Evolutionary conservation across 768 basidiomycete species (phyloP), one percentile per base, ranked within the genome.

Genomic region (Phaeotremella skinneri): DNA sequence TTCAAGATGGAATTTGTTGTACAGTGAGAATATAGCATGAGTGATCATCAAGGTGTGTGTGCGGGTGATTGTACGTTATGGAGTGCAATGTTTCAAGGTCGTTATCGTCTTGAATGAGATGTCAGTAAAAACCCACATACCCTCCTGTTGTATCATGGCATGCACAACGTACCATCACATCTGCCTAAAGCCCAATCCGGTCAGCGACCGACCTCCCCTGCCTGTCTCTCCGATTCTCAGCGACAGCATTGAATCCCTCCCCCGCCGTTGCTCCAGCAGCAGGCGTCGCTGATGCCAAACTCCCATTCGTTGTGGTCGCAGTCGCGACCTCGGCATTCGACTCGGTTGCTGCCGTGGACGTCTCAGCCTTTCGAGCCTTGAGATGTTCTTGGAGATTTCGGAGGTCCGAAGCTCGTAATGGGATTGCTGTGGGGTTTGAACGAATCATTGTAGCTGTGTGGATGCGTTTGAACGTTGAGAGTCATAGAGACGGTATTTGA

Each of bases 401-500:
- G 49, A 73, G 51, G 48, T 73, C 71, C 17, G 64, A 62, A 4
- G 68, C 63, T n/a, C 71, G 59, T 17, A 73, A 58, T 21, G 71
- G 69, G n/a, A 73, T 70, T 25, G 68, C 68, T 7, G 71, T 73
- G 17, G 71, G 71, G 45, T 73, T 73, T 0, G 71, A 70, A 34
- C 68, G 68, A 29, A 73, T 73, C 71, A 73, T 73, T 20, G 7
- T 39, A 14, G 37, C 5, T 11, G 13, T 56, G 48, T 42, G 21
- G 49, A 20, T 53, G 5, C 26, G 34, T 17, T 23, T 26, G 55
- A 5, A 37, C 47, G n/a, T n/a, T n/a, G n/a, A n/a, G n/a, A n/a
- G n/a, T n/a, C n/a, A n/a, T n/a, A n/a, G n/a, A n/a, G n/a, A n/a
- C n/a, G n/a, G n/a, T n/a, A n/a, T n/a, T n/a, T n/a, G n/a, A n/a